These are phyloP conservation scores for Fusarium brevicatenulatum DNA, from an alignment of 2,329 filamentous ascomycete species.

Conservation along the genomic window DNA sequence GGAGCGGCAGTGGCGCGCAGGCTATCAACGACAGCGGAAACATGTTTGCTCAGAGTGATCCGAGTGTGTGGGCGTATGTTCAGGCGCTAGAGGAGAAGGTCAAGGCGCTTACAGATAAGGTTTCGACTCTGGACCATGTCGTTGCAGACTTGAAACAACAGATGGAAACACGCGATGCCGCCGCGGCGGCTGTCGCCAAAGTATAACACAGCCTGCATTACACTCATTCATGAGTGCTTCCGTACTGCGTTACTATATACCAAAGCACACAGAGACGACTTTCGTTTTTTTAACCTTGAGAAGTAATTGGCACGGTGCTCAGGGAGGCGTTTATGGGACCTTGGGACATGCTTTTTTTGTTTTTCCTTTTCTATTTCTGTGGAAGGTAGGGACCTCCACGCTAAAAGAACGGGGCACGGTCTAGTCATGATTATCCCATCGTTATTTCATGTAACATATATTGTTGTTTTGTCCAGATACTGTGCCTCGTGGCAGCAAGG, in stretches of 20 bases:
- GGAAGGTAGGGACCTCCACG: conserved; percentile 47
- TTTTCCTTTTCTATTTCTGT: conserved; percentile 25
- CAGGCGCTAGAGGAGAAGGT: conserved; percentile 72
- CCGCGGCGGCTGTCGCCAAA: conserved; percentile 35
- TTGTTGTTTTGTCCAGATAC: conserved; percentile 39
- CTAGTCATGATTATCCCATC: conserved; percentile 40
- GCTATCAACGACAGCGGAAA: conserved; percentile 71
- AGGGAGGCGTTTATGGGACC: conserved; percentile 45
- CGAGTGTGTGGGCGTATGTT: conserved; percentile 77
- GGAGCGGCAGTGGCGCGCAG: conserved; percentile 61
- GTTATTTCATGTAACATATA: conserved; percentile 43
- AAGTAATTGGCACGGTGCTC: conserved; percentile 44
- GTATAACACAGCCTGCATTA: conserved; percentile 22
- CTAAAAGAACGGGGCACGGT: conserved; percentile 47
- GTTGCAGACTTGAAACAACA: conserved; percentile 50
- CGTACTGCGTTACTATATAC: conserved; percentile 31
- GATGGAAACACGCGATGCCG: conserved; percentile 46
- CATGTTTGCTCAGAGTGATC: conserved; percentile 69
- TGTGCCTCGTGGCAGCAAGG: conserved; percentile 37
- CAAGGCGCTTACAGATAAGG: conserved; percentile 50
- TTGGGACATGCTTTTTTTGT: conserved; percentile 35
- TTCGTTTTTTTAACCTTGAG: conserved; percentile 30
- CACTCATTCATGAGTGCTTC: neutral
- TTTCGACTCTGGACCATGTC: conserved; percentile 49
- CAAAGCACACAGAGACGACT: conserved; percentile 41